Conservation (phyloP, 169 alveolate species). For the Theileria luwenshuni region DNA sequence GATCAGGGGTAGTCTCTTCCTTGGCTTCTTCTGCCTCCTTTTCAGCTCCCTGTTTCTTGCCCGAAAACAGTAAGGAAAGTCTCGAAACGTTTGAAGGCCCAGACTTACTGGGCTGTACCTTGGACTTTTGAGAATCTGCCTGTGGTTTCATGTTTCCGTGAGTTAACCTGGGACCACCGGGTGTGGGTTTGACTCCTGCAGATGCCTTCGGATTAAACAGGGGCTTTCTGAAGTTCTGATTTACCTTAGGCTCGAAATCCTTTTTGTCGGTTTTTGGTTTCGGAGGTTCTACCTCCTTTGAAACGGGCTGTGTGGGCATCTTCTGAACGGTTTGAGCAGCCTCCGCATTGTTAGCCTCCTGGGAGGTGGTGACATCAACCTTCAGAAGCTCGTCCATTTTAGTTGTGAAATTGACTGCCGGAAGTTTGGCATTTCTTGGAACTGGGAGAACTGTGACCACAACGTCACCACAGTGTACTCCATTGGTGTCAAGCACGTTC, state of each 20-base stretch:
- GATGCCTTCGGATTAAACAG: conserved; percentile 60
- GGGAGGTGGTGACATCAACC: not conserved
- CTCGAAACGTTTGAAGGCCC: not conserved
- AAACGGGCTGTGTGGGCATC: conserved; percentile 4
- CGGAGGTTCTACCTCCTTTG: conserved; percentile 22
- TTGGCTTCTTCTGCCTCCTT: conserved; percentile 15
- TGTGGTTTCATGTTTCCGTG: not conserved
- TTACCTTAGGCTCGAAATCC: conserved; percentile 37
- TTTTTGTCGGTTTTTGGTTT: conserved; percentile 7
- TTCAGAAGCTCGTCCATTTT: conserved; percentile 37
- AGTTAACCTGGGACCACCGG: no score
- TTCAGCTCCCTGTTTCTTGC: not conserved
- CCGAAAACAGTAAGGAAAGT: no score
- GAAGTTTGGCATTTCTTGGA: conserved; percentile 78
- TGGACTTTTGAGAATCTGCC: not conserved
- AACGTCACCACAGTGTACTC: conserved; percentile 69
- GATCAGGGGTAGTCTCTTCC: not conserved
- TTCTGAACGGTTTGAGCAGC: conserved; percentile 14
- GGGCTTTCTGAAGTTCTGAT: conserved; percentile 48
- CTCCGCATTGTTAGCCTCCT: not conserved
- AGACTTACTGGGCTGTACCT: not conserved
- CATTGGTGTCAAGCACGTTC: conserved; percentile 66
- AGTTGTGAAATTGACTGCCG: conserved; percentile 74
- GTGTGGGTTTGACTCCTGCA: not conserved
- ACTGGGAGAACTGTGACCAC: conserved; percentile 73